These are phyloP conservation scores for Apophysomyces trapeziformis DNA, from an alignment of 371 early-diverging fungal genomes.

Conservation along the genomic window DNA sequence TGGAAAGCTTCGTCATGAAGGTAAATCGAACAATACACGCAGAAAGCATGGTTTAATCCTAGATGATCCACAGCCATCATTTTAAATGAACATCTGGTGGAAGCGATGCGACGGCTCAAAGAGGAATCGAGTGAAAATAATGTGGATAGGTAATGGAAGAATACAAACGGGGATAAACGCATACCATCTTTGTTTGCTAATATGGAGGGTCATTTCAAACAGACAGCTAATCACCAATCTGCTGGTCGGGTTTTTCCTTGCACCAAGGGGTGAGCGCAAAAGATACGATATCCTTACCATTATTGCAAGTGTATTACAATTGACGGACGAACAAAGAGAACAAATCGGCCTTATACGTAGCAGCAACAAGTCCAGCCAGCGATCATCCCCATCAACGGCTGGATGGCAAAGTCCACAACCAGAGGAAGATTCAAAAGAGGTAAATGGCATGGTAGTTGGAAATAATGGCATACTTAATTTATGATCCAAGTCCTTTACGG, in stretches of 20 bases:
- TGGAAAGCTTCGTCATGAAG: slow-evolving; percentile 83
- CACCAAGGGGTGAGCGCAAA: slow-evolving; percentile 87
- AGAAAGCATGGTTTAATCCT: background rate
- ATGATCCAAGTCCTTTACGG: slow-evolving; percentile 71
- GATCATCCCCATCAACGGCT: slow-evolving; percentile 22
- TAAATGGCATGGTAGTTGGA: background rate
- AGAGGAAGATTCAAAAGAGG: slow-evolving; percentile 37
- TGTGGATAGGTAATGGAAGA: slow-evolving; percentile 66
- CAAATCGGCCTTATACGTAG: slow-evolving; percentile 79
- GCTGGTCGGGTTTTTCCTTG: slow-evolving; percentile 81
- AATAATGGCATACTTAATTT: background rate
- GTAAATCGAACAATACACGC: slow-evolving; percentile 20
- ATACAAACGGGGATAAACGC: background rate
- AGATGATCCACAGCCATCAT: slow-evolving; percentile 60
- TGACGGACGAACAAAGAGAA: slow-evolving; percentile 86
- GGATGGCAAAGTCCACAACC: slow-evolving; percentile 35
- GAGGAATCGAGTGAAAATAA: slow-evolving; percentile 79
- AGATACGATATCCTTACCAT: slow-evolving; percentile 88
- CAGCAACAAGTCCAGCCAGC: slow-evolving; percentile 22
- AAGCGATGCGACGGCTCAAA: slow-evolving; percentile 84
- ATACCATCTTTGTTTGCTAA: background rate
- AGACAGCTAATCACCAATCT: slow-evolving; percentile 87
- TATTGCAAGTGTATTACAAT: slow-evolving; percentile 86
- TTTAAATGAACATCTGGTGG: slow-evolving; percentile 81
- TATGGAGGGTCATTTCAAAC: slow-evolving; percentile 2